Evolutionary conservation across 73 alveolate species (phyloP), one percentile per base, ranked within the genome.

Genomic region (Stentor roeselii): DNA sequence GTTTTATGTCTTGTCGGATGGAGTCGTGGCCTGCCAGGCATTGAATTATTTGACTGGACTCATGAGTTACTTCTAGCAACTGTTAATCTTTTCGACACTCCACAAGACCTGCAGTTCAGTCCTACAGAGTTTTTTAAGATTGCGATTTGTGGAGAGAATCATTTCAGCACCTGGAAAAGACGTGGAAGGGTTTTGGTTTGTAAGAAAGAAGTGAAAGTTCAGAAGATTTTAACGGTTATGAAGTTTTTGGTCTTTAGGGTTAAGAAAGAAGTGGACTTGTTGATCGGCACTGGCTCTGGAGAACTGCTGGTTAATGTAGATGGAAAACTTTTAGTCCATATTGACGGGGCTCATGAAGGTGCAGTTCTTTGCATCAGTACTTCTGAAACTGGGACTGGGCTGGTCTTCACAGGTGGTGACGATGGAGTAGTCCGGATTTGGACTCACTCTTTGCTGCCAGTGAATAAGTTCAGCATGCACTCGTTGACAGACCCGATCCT

Each of bases 381-480:
- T 42, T 92, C 98, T 3, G 89, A 91, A 59, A 36, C 78, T 21
- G 82, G 82, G 11, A 41, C 3, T 2, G 83, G 78, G 3, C 59
- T 50, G 74, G 84, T 94, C 41, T 60, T 94, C 34, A 94, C 98
- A 6, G 88, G 96, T 35, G 98, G 98, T 75, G 97, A 94, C 84
- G 98, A 94, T 85, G 98, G 97, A 14, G 83, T 86, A 34, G 83
- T 94, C 32, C 90, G 90, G 76, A 87, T 94, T 36, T 94, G 98
- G 98, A 97, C 93, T 77, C 84, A 89, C 3, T 41, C 88, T 27
- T 40, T 88, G 3, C 14, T 75, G 59, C 92, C 87, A 21, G 60
- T 88, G 0, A 59, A 91, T 61, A 74, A n/a, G 30, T 38, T 91
- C 11, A 92, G 88, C 82, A 42, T 91, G 67, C 78, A 80, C 42